These are phyloP conservation scores for Naematelia encephala DNA, from an alignment of 768 basidiomycete genomes.

Conservation along the genomic window DNA sequence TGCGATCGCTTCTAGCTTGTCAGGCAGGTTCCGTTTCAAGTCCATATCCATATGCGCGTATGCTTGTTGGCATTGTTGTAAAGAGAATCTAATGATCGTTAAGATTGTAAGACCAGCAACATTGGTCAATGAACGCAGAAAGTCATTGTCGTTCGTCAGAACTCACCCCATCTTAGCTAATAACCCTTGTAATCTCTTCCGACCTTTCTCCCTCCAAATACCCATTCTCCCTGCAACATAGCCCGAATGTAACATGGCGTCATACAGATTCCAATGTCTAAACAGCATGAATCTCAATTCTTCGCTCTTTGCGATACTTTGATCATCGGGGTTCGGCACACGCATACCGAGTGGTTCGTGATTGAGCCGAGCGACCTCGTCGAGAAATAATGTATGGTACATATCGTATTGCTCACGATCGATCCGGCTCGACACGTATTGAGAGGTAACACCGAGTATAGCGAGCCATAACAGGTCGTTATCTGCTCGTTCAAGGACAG, in stretches of 20 bases:
- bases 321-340: slow-evolving; percentile 66
- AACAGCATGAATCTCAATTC: slow-evolving; percentile 93
- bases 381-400: slow-evolving; percentile 73
- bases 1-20: slow-evolving; percentile 80
- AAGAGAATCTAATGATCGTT: slow-evolving; percentile 67
- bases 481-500: slow-evolving; percentile 84
- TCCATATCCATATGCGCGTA: slow-evolving; percentile 96
- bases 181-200: slow-evolving; percentile 81
- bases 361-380: slow-evolving; percentile 91
- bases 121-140: background rate
- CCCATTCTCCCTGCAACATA: slow-evolving; percentile 93
- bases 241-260: slow-evolving; percentile 95
- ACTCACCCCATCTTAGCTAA: slow-evolving; percentile 97
- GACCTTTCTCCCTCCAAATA: slow-evolving; percentile 92
- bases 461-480: slow-evolving; percentile 94
- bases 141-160: background rate
- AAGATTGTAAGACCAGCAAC: background rate
- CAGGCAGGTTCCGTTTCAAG: slow-evolving; percentile 72
- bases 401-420: slow-evolving; percentile 79
- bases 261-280: slow-evolving; percentile 96
- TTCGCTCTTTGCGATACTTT: slow-evolving; percentile 73
- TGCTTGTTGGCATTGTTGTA: slow-evolving; percentile 87
- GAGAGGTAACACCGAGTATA: slow-evolving; percentile 86
- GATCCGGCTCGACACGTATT: slow-evolving; percentile 84
- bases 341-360: slow-evolving; percentile 49